A percentile compares a stretch with the other conserved stretches of the same genome.
phyloP scores from a whole-genome alignment of 1,284 basidiomycete species.

The Fomitiporia mediterranea region DNA sequence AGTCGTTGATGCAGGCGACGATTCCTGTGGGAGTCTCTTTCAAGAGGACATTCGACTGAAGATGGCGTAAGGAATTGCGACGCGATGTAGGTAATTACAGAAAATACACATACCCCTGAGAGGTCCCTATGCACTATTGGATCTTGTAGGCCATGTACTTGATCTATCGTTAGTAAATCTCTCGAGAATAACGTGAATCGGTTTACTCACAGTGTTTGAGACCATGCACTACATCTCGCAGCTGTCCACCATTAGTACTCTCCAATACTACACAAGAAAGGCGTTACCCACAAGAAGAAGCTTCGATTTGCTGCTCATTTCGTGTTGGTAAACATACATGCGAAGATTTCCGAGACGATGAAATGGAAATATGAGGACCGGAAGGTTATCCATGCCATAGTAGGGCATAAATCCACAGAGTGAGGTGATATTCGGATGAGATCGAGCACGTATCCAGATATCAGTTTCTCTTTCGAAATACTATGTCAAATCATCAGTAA shows the following conservation, averaged over 20 bases:
- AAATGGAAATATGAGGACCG: not conserved
- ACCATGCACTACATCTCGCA: not conserved
- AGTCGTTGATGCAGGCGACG: not conserved
- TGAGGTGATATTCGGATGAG: conserved; percentile 1
- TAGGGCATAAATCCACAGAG: not conserved
- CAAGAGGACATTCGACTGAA: conserved; percentile 5
- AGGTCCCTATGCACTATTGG: conserved; percentile 6
- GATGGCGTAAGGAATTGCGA: not conserved
- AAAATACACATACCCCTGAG: not conserved
- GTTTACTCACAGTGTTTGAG: not conserved
- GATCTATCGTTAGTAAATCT: not conserved
- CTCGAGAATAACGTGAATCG: too few relatives aligned
- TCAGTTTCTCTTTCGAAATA: conserved; percentile 9
- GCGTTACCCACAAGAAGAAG: not conserved
- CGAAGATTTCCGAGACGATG: not conserved
- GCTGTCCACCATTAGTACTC: not conserved
- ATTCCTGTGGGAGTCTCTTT: not conserved
- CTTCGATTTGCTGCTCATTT: not conserved
- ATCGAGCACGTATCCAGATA: not conserved
- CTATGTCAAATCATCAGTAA: too few relatives aligned
- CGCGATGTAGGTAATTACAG: not conserved
- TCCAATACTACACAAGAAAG: too few relatives aligned
- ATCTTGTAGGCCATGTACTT: not conserved
- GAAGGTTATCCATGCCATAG: not conserved
- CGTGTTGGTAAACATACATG: not conserved